Evolutionary conservation across 163 green algal species (phyloP).

Genomic region (Coccomyxa subellipsoidea): DNA sequence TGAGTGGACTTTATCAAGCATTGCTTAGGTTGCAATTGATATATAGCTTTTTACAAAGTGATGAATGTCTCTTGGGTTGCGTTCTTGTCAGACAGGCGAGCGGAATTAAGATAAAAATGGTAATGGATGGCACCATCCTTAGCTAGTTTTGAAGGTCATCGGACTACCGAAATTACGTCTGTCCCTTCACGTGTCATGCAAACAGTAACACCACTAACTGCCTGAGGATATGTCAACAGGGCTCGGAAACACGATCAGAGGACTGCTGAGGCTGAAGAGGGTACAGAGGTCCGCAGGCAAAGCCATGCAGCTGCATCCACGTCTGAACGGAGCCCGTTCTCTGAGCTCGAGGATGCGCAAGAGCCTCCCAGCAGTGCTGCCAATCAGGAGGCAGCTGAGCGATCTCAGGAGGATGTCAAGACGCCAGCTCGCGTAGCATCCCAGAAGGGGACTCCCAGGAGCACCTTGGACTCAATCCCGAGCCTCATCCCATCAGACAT

Average conservation of each 20-base stretch:
- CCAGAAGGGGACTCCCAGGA: background rate
- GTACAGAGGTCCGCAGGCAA: background rate
- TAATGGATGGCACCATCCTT: no score
- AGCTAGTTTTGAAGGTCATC: no score
- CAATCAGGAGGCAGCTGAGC: background rate
- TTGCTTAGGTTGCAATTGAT: no score
- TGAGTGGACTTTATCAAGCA: no score
- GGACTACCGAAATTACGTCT: no score
- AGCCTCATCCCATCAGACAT: slow-evolving; percentile 14
- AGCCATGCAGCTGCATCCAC: slow-evolving; percentile 1
- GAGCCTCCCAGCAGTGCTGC: background rate
- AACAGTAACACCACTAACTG: no score
- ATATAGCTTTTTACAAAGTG: no score
- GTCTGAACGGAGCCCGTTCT: background rate
- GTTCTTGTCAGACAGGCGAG: no score
- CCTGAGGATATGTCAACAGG: no score
- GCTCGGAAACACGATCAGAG: background rate
- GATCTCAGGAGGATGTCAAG: background rate
- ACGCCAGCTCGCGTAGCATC: background rate
- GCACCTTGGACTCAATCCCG: background rate
- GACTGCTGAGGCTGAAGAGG: background rate
- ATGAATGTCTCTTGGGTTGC: no score
- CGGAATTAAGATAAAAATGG: no score
- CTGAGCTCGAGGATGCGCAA: background rate
- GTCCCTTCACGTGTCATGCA: no score